phyloP scores from a whole-genome alignment of 305 asterid species.

The Striga hermonthica region DNA sequence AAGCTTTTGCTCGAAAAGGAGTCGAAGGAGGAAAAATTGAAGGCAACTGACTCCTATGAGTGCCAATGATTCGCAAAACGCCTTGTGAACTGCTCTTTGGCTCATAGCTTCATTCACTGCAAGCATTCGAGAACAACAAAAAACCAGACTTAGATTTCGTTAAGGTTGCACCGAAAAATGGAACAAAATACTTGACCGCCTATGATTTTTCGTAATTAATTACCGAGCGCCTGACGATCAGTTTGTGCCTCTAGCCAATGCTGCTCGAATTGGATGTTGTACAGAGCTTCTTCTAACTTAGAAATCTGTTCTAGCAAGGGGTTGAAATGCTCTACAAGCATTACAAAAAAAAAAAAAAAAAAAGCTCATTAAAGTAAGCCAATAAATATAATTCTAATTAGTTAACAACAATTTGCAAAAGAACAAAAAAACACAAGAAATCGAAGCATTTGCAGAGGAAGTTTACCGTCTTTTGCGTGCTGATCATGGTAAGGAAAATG shows the following conservation, averaged over 20 bases:
- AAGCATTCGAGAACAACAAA: constrained; percentile 6
- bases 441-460: background rate
- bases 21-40: constrained; percentile 58
- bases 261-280: constrained; percentile 81
- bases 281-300: constrained; percentile 75
- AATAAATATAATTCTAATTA: no score
- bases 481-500: constrained; percentile 54
- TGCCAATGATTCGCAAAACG: constrained; percentile 50
- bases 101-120: constrained; percentile 62
- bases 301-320: constrained; percentile 70
- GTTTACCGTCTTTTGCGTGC: constrained; percentile 74
- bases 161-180: background rate
- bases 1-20: constrained; percentile 55
- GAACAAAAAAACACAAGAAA: background rate
- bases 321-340: constrained; percentile 59
- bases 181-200: background rate
- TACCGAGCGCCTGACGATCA: constrained; percentile 78
- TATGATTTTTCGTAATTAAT: background rate
- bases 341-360: no score
- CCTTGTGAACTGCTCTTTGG: constrained; percentile 54
- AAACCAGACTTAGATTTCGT: background rate
- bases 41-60: constrained; percentile 54
- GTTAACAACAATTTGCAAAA: background rate
- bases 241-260: constrained; percentile 92
- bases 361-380: no score